Evolutionary conservation across 306 rosid species (phyloP).

Genomic region (Corylus avellana): DNA sequence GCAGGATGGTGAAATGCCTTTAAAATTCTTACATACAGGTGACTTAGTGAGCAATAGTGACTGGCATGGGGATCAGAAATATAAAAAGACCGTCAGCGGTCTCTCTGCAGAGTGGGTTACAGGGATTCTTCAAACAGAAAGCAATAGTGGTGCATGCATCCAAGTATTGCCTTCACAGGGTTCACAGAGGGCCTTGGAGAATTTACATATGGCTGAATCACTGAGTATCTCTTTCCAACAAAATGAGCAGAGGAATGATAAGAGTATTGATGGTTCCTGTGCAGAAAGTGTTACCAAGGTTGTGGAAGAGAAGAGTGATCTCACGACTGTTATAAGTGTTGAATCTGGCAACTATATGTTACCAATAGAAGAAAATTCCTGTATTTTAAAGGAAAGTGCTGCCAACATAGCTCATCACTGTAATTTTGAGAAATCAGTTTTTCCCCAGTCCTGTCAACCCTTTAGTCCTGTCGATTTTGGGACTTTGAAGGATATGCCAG

Average conservation of each 20-base stretch:
- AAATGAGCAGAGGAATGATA: constrained; percentile 36
- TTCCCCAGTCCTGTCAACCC: constrained; percentile 46
- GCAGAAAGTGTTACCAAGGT: constrained; percentile 14
- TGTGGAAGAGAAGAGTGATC: constrained; percentile 26
- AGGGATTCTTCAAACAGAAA: constrained; percentile 44
- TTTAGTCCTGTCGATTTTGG: constrained; percentile 33
- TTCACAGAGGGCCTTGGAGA: constrained; percentile 34
- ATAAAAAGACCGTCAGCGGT: constrained; percentile 35
- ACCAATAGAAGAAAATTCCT: constrained; percentile 36
- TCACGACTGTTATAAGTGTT: constrained; percentile 22
- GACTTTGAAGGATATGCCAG: constrained; percentile 43
- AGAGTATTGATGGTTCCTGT: constrained; percentile 13
- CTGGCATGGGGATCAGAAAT: constrained; percentile 34
- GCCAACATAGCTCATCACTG: constrained; percentile 28
- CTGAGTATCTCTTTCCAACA: constrained; percentile 28
- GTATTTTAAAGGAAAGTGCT: constrained; percentile 41
- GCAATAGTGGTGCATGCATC: constrained; percentile 27
- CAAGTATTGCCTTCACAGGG: constrained; percentile 36
- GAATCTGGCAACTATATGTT: constrained; percentile 28
- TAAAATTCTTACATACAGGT: constrained; percentile 31
- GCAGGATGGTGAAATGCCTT: constrained; percentile 36
- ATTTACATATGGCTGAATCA: constrained; percentile 44
- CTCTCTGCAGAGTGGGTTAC: constrained; percentile 39
- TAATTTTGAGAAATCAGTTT: constrained; percentile 33
- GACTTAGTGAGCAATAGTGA: constrained; percentile 31